Conservation (phyloP, 768 basidiomycete species). For the Boletellus sp. region DNA sequence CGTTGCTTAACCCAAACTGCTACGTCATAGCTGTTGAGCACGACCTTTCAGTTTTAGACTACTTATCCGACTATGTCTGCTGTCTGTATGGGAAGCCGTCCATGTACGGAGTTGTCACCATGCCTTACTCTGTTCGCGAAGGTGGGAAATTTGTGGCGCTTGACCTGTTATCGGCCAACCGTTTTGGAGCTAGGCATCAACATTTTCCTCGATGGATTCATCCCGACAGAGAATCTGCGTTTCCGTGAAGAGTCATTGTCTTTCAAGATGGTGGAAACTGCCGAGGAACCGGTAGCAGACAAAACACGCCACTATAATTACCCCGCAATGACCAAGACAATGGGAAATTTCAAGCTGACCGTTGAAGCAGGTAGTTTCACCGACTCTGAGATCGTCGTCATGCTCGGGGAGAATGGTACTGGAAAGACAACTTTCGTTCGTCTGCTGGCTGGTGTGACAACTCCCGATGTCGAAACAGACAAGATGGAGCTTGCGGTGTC, state of each 20-base stretch:
- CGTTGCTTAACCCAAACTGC: constrained; percentile 73
- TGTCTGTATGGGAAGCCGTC: constrained; percentile 96
- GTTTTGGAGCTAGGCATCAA: constrained; percentile 72
- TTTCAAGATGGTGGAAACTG: constrained; percentile 97
- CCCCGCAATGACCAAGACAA: constrained; percentile 95
- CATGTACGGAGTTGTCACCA: constrained; percentile 97
- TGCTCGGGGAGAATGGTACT: constrained; percentile 98
- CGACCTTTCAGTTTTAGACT: constrained; percentile 96
- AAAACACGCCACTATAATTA: constrained; percentile 90
- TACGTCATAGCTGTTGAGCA: constrained; percentile 99
- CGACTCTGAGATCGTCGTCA: constrained; percentile 99
- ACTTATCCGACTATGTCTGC: constrained; percentile 97
- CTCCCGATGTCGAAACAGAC: constrained; percentile 78
- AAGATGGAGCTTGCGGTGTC: constrained; percentile 84
- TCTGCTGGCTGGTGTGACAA: constrained; percentile 83
- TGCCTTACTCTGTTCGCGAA: constrained; percentile 98
- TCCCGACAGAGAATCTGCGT: constrained; percentile 96
- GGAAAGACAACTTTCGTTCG: constrained; percentile 99
- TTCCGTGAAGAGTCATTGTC: constrained; percentile 94
- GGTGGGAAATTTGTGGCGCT: constrained; percentile 42
- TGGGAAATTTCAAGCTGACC: constrained; percentile 92
- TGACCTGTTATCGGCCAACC: constrained; percentile 1
- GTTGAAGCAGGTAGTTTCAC: constrained; percentile 89
- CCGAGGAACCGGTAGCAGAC: constrained; percentile 82
- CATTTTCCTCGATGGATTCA: constrained; percentile 98